Conservation (phyloP, 192 early-diverging fungal genomes). For the Mortierella alpina region DNA sequence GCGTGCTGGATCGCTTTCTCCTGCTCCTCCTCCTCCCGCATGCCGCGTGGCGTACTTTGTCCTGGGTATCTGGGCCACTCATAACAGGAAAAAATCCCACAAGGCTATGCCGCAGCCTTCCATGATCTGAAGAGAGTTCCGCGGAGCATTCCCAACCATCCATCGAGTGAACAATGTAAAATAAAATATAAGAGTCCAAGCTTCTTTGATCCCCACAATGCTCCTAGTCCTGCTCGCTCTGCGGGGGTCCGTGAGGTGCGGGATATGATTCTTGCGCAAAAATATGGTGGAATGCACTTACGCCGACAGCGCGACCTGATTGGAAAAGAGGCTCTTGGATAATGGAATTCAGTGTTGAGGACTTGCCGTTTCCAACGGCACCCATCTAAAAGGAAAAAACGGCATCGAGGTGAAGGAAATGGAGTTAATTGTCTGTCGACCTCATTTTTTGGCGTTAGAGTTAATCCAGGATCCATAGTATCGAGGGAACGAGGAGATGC, state of each 20-base stretch:
- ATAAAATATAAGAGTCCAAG: not conserved
- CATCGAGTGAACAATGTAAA: not conserved
- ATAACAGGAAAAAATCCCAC: too few species aligned
- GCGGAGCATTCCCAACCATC: not conserved
- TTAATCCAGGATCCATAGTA: not conserved
- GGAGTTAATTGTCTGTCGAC: not conserved
- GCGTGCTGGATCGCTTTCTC: too few species aligned
- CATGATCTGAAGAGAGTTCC: not conserved
- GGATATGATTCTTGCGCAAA: not conserved
- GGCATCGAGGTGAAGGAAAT: not conserved
- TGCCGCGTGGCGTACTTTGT: too few species aligned
- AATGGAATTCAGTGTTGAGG: constrained; percentile 63
- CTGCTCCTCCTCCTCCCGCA: too few species aligned
- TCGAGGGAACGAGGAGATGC: not conserved
- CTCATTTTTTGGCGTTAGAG: not conserved
- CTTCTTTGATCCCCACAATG: too few species aligned
- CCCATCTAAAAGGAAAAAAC: constrained; percentile 39
- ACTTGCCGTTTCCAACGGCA: constrained; percentile 63
- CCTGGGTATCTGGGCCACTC: too few species aligned
- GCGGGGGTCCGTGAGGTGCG: too few species aligned
- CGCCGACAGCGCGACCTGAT: constrained; percentile 57
- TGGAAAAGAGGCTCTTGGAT: constrained; percentile 58
- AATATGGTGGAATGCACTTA: constrained; percentile 16
- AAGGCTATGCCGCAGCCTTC: too few species aligned
- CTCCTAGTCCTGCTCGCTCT: too few species aligned